Evolutionary conservation across 2,329 filamentous ascomycete species (phyloP).

Genomic region (Endoconidiophora laricicola): DNA sequence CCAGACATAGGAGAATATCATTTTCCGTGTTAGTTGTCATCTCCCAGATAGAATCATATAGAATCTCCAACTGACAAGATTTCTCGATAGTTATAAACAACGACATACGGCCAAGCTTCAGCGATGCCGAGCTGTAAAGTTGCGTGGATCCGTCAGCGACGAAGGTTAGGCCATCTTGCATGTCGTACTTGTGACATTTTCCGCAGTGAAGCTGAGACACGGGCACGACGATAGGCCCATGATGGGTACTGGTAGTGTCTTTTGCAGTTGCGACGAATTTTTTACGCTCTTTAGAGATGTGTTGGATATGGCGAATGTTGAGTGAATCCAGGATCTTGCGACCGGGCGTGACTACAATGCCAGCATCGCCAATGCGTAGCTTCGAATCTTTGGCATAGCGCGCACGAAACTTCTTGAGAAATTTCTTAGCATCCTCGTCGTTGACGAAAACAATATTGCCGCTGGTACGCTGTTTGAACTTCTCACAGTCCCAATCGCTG

Average conservation of each 20-base stretch:
- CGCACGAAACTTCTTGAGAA: conserved; percentile 20
- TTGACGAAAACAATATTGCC: conserved; percentile 30
- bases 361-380: conserved; percentile 18
- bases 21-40: conserved; percentile 23
- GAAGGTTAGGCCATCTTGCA: conserved; percentile 24
- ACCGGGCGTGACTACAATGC: conserved; percentile 21
- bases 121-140: conserved; percentile 20
- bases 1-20: conserved; percentile 33
- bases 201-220: conserved; percentile 26
- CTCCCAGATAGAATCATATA: conserved; percentile 31
- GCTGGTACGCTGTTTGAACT: conserved; percentile 20
- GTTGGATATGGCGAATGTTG: conserved; percentile 17
- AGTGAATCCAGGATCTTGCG: conserved; percentile 18
- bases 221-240: conserved; percentile 13
- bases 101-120: conserved; percentile 26
- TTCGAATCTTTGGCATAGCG: conserved; percentile 16
- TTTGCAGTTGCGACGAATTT: conserved; percentile 12
- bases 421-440: conserved; percentile 23
- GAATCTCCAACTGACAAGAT: conserved; percentile 27
- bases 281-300: conserved; percentile 13
- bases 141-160: conserved; percentile 23
- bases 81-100: conserved; percentile 24
- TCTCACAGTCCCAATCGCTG: conserved; percentile 27
- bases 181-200: conserved; percentile 26
- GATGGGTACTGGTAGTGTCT: conserved; percentile 9